Conservation (phyloP, 2,329 filamentous ascomycete species). For the Colletotrichum shisoi region DNA sequence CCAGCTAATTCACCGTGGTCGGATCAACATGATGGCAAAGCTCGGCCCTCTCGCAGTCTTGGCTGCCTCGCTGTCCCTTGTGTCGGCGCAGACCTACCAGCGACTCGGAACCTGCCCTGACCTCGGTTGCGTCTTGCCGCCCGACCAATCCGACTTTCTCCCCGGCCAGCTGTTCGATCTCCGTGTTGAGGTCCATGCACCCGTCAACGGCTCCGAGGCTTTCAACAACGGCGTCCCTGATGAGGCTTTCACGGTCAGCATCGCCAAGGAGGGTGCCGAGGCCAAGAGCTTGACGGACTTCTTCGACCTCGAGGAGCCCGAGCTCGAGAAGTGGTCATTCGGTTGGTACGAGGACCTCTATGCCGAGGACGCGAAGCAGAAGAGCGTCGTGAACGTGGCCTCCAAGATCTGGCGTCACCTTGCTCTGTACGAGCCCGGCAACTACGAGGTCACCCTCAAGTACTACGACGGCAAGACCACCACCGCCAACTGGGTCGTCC, state of each 20-base stretch:
- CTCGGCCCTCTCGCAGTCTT: slow-evolving; percentile 49
- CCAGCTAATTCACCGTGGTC: slow-evolving; percentile 22
- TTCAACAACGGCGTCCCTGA: slow-evolving; percentile 73
- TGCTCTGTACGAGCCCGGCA: slow-evolving; percentile 78
- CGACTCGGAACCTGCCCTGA: slow-evolving; percentile 66
- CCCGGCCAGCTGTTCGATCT: slow-evolving; percentile 86
- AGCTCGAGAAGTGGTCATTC: slow-evolving; percentile 82
- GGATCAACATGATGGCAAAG: slow-evolving; percentile 49
- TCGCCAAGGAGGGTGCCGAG: slow-evolving; percentile 68
- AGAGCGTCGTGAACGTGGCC: slow-evolving; percentile 80
- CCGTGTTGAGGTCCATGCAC: slow-evolving; percentile 81
- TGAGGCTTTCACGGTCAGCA: slow-evolving; percentile 76
- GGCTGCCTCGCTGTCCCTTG: slow-evolving; percentile 50
- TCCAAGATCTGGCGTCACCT: slow-evolving; percentile 80
- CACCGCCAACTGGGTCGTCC: slow-evolving; percentile 78
- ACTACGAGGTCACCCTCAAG: slow-evolving; percentile 76
- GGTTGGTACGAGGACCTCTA: slow-evolving; percentile 87
- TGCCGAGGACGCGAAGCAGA: slow-evolving; percentile 72
- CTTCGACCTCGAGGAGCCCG: slow-evolving; percentile 78
- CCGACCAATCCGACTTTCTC: slow-evolving; percentile 78
- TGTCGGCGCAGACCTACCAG: slow-evolving; percentile 66
- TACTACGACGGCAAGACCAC: slow-evolving; percentile 79
- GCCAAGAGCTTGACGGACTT: slow-evolving; percentile 67
- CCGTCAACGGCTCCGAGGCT: slow-evolving; percentile 82
- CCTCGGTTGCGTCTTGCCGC: slow-evolving; percentile 67